Conservation (phyloP, 345 rosid genomes). For the Brassica carinata region DNA sequence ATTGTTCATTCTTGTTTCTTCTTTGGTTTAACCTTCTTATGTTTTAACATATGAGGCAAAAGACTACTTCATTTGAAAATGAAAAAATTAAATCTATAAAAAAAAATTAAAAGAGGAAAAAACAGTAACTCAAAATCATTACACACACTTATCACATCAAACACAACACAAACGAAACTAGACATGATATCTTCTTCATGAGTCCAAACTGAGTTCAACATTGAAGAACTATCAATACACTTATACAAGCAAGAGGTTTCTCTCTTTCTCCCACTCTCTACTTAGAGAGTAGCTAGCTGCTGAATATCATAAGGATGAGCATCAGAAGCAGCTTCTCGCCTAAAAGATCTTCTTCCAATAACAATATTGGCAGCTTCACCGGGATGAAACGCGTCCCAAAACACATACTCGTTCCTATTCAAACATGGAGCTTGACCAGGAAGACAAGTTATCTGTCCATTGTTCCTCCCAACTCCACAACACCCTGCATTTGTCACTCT, state of each 20-base stretch:
- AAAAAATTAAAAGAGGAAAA: background rate
- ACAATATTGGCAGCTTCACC: conserved; percentile 59
- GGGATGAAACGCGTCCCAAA: conserved; percentile 88
- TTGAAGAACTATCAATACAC: conserved; percentile 28
- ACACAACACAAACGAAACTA: conserved; percentile 22
- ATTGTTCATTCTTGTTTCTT: background rate
- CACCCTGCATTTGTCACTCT: conserved; percentile 59
- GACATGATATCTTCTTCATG: conserved; percentile 9
- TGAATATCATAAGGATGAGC: conserved; percentile 65
- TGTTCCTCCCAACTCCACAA: conserved; percentile 81
- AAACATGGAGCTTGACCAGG: conserved; percentile 63
- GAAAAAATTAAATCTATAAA: conserved; percentile 9
- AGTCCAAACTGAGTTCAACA: conserved; percentile 11
- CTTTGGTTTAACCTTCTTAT: background rate
- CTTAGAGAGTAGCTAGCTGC: conserved; percentile 52
- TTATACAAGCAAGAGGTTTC: conserved; percentile 14
- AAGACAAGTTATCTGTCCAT: conserved; percentile 75
- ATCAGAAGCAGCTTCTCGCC: conserved; percentile 51
- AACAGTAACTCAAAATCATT: conserved; percentile 22
- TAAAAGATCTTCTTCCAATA: conserved; percentile 59
- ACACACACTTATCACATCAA: conserved; percentile 39
- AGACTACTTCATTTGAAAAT: background rate
- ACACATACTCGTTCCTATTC: conserved; percentile 57
- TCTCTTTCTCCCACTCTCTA: background rate
- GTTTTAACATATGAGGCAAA: background rate